Percentiles rank a stretch among this genome's conserved stretches.
Evolutionary conservation across 2,329 filamentous ascomycete species (phyloP).

Genomic region (Neophaeococcomyces mojaviensis): DNA sequence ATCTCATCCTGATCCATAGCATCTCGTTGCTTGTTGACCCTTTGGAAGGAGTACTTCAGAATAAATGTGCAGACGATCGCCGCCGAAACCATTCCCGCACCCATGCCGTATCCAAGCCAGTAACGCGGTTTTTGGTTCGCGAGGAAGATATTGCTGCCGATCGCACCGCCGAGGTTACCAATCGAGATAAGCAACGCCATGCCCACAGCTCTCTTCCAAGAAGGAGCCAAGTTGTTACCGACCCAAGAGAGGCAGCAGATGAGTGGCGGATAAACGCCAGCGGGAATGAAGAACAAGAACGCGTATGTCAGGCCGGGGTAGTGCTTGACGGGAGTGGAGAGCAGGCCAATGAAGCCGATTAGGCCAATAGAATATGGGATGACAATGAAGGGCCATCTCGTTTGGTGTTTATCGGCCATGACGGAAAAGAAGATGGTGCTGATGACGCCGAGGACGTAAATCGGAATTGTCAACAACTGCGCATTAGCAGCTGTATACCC

Average conservation of each 20-base stretch:
- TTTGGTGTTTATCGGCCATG: conserved; percentile 24
- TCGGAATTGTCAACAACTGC: conserved; percentile 26
- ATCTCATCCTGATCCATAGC: conserved; percentile 26
- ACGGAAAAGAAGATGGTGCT: conserved; percentile 24
- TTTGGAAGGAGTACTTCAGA: conserved; percentile 5
- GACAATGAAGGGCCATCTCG: conserved; percentile 30
- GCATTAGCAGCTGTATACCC: conserved; percentile 17
- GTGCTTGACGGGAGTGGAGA: conserved; percentile 20
- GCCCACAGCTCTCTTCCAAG: conserved; percentile 49
- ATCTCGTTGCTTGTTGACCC: conserved; percentile 12
- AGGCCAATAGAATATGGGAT: conserved; percentile 26
- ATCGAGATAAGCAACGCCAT: conserved; percentile 60
- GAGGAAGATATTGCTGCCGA: conserved; percentile 19
- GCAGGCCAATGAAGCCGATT: conserved; percentile 27
- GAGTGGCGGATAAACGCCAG: conserved; percentile 40
- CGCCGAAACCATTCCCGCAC: conserved; percentile 1
- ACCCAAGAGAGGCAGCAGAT: conserved; percentile 48
- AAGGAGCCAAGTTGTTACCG: conserved; percentile 51
- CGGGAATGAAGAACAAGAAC: conserved; percentile 21
- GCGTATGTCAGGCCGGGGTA: conserved; percentile 24
- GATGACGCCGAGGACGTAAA: conserved; percentile 27
- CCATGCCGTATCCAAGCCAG: conserved; percentile 17
- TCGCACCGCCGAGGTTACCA: conserved; percentile 35
- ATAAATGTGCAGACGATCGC: conserved; percentile 12
- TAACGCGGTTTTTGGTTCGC: conserved; percentile 13